Evolutionary conservation across 2,329 filamentous ascomycete genomes (phyloP).

Genomic region (Fusarium acutatum): DNA sequence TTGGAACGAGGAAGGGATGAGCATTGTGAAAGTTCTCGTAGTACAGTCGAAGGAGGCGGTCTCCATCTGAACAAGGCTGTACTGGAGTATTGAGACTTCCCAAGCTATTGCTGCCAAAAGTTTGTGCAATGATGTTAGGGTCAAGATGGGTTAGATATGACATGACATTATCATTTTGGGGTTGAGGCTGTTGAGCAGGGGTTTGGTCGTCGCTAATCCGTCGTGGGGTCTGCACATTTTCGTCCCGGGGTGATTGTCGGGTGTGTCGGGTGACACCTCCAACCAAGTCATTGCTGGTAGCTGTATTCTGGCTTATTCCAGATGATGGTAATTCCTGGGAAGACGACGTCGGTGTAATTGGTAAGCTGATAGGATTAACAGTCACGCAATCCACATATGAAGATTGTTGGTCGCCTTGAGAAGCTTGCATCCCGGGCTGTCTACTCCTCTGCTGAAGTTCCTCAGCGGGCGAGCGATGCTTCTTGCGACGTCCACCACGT

Average conservation of each 20-base stretch:
- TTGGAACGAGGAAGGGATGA: conserved; percentile 28
- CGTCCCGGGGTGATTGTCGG: not conserved
- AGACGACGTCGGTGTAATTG: not conserved
- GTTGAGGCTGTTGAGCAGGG: not conserved
- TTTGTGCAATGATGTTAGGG: not conserved
- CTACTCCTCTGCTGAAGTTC: not conserved
- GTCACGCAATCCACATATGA: not conserved
- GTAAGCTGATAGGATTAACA: conserved; percentile 4
- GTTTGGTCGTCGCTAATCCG: not conserved
- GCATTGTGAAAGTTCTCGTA: conserved; percentile 39
- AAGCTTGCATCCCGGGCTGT: not conserved
- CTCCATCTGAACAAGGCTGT: conserved; percentile 13
- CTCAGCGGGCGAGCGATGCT: not conserved
- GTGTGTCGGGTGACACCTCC: not conserved
- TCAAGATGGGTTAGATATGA: conserved; percentile 8
- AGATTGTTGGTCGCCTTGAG: not conserved
- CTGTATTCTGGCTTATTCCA: not conserved
- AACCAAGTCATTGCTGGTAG: not conserved
- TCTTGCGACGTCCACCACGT: conserved; percentile 31
- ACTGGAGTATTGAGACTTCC: not conserved
- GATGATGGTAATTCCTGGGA: not conserved
- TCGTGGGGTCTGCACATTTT: not conserved
- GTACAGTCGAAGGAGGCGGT: conserved; percentile 27
- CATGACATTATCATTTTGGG: not conserved
- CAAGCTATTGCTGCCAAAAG: not conserved